Conservation (phyloP, 768 basidiomycete genomes). For the Asterophora parasitica region DNA sequence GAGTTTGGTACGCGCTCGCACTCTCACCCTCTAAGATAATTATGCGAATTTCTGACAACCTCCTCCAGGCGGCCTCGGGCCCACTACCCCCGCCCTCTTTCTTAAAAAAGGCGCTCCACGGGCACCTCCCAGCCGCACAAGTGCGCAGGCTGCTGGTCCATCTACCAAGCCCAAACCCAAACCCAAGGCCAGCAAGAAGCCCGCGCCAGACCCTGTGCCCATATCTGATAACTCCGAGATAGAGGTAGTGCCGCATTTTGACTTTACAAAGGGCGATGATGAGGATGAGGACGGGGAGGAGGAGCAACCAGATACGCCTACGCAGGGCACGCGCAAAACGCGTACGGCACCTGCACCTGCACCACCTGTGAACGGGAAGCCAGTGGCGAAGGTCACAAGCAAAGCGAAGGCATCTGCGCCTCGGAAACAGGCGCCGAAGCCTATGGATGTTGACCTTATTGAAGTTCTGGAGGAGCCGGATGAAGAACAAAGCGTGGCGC, state of each 20-base stretch:
- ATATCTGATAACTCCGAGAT: constrained; percentile 15
- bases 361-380: neutral
- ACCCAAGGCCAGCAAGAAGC: constrained; percentile 4
- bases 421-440: constrained; percentile 13
- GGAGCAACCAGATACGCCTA: neutral
- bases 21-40: neutral
- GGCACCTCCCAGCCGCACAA: constrained; percentile 8
- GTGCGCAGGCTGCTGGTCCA: constrained; percentile 14
- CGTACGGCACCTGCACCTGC: neutral
- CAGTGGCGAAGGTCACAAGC: constrained; percentile 25
- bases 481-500: constrained; percentile 1
- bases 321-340: constrained; percentile 2
- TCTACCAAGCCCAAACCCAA: constrained; percentile 15
- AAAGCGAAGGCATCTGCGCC: constrained; percentile 26
- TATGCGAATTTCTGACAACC: neutral
- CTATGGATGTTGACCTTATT: constrained; percentile 18
- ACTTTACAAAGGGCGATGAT: constrained; percentile 4
- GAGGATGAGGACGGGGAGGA: constrained; percentile 7
- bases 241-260: constrained; percentile 13
- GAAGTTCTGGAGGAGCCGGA: constrained; percentile 15
- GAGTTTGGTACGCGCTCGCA: constrained; percentile 16
- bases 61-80: constrained; percentile 15
- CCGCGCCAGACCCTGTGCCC: neutral
- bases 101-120: constrained; percentile 8
- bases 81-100: constrained; percentile 9